A percentile compares a stretch with the other conserved stretches of the same genome.
phyloP scores from a whole-genome alignment of 1,139 yeast species.

The Yamadazyma atlantica region DNA sequence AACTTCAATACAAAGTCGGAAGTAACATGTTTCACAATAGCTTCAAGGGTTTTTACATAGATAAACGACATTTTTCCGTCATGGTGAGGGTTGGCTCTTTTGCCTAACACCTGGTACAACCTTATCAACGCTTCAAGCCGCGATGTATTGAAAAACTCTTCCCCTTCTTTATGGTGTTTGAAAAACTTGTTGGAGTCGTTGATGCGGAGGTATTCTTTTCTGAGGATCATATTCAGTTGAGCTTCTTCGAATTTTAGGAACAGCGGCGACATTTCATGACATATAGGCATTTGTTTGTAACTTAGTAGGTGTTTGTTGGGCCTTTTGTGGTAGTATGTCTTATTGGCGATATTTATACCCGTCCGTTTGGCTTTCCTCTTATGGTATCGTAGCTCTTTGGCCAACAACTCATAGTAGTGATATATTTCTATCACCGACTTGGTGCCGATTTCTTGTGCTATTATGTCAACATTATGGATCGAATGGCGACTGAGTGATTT shows the following conservation, averaged over 20 bases:
- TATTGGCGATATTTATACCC: constrained; percentile 2
- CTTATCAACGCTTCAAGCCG: not conserved
- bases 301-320: constrained; percentile 20
- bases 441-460: constrained; percentile 29
- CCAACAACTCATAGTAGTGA: constrained; percentile 43
- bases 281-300: constrained; percentile 49
- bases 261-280: constrained; percentile 51
- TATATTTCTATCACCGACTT: constrained; percentile 49
- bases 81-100: not conserved
- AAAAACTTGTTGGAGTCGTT: constrained; percentile 16
- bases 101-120: constrained; percentile 1
- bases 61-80: not conserved
- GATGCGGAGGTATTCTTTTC: constrained; percentile 17
- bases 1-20: not conserved
- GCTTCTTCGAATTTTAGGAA: constrained; percentile 49
- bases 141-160: not conserved
- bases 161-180: not conserved
- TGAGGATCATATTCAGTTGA: constrained; percentile 30
- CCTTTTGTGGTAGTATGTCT: constrained; percentile 9
- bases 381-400: constrained; percentile 20
- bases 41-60: not conserved
- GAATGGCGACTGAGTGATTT: constrained; percentile 44
- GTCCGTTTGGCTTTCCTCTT: constrained; percentile 15
- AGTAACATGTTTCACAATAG: not conserved
- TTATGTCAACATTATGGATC: constrained; percentile 45